phyloP scores from a whole-genome alignment of 2,329 filamentous ascomycete species.

The Teratosphaeria pseudoeucalypti region DNA sequence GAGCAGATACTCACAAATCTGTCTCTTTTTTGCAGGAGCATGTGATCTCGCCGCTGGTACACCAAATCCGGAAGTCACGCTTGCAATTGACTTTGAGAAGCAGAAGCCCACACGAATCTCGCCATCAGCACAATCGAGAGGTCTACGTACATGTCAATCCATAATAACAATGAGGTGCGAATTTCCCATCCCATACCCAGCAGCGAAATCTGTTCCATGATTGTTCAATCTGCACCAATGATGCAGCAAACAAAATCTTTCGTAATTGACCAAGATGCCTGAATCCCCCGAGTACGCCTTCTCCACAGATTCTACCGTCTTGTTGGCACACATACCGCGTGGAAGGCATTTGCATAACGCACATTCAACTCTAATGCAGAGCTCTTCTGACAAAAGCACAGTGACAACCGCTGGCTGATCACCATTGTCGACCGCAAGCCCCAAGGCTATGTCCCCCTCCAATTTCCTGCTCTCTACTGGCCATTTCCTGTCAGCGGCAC shows the following conservation, averaged over 20 bases:
- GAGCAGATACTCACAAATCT: not conserved
- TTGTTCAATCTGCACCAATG: too few relatives aligned
- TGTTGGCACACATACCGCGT: not conserved
- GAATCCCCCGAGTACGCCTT: not conserved
- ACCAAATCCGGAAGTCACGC: not conserved
- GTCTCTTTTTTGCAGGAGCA: not conserved
- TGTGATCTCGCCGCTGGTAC: not conserved
- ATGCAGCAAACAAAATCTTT: too few relatives aligned
- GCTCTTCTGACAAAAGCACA: slow-evolving; percentile 1
- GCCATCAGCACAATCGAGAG: too few relatives aligned
- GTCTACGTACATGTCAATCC: too few relatives aligned
- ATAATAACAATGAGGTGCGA: not conserved
- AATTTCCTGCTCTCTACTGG: slow-evolving; percentile 77
- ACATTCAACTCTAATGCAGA: not conserved
- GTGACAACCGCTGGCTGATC: slow-evolving; percentile 32
- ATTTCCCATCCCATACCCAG: not conserved
- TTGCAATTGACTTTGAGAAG: not conserved
- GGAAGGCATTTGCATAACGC: not conserved
- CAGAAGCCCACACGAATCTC: not conserved
- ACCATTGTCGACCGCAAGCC: slow-evolving; percentile 38
- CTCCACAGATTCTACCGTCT: not conserved
- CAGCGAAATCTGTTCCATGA: too few relatives aligned
- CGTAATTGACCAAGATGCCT: not conserved
- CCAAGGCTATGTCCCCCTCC: slow-evolving; percentile 54
- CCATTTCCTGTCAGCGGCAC: slow-evolving; percentile 48